Conservation (phyloP, 176 grass and related monocot species). For the Oryza longistaminata region DNA sequence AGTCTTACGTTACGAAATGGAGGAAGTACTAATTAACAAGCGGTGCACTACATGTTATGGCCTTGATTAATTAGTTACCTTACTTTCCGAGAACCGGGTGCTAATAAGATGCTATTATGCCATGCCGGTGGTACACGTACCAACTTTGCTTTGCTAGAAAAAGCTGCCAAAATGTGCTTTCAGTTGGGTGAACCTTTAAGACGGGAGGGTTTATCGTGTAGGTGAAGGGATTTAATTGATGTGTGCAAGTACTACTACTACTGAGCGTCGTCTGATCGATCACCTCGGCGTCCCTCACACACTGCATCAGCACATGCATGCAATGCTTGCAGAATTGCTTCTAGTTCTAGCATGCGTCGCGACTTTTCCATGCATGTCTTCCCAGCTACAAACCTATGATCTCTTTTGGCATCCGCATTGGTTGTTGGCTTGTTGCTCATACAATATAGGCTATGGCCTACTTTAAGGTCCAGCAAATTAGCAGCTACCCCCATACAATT, state of each 20-base stretch:
- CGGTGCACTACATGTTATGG: slow-evolving; percentile 15
- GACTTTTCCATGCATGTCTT: slow-evolving; percentile 29
- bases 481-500: neutral
- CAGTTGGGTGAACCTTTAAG: slow-evolving; percentile 44
- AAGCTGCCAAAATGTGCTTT: slow-evolving; percentile 53
- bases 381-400: slow-evolving; percentile 25
- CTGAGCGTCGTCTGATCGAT: neutral
- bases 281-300: slow-evolving; percentile 1
- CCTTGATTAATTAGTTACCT: slow-evolving; percentile 23
- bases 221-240: slow-evolving; percentile 49
- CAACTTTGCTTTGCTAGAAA: slow-evolving; percentile 55
- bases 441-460: slow-evolving; percentile 12
- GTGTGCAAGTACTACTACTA: slow-evolving; percentile 35
- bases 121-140: slow-evolving; percentile 30
- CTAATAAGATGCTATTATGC: slow-evolving; percentile 36
- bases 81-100: slow-evolving; percentile 35
- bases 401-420: slow-evolving; percentile 28
- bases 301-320: slow-evolving; percentile 23
- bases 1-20: too few species aligned
- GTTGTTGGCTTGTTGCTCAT: slow-evolving; percentile 10
- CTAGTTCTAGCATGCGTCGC: slow-evolving; percentile 34
- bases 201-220: slow-evolving; percentile 37
- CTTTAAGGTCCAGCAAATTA: slow-evolving; percentile 17
- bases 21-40: neutral
- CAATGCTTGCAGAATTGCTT: slow-evolving; percentile 40